These are phyloP conservation scores for Priceomyces medius DNA, from an alignment of 805 yeast species.

Conservation along the genomic window DNA sequence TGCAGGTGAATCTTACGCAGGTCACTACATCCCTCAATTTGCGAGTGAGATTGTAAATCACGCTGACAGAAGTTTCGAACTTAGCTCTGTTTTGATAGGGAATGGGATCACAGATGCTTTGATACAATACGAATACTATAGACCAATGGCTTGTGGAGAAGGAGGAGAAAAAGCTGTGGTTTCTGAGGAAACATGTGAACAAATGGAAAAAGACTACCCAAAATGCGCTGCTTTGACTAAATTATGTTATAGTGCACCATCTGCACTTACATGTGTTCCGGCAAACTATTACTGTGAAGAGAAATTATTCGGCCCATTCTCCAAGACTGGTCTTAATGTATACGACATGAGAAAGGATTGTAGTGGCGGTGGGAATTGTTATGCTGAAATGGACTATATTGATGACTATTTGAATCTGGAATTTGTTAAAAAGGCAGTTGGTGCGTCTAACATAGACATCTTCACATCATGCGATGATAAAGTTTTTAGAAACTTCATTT, in stretches of 20 bases:
- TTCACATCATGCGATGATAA: slow-evolving; percentile 49
- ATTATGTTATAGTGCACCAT: slow-evolving; percentile 31
- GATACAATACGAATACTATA: slow-evolving; percentile 38
- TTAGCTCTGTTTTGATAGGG: slow-evolving; percentile 42
- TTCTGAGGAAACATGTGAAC: slow-evolving; percentile 28
- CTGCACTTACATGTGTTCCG: slow-evolving; percentile 41
- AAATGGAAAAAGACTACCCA: slow-evolving; percentile 34
- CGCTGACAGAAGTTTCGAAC: slow-evolving; percentile 46
- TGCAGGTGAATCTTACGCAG: slow-evolving; percentile 93
- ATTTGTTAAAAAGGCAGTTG: slow-evolving; percentile 53
- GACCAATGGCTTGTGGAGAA: slow-evolving; percentile 48
- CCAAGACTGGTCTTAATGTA: slow-evolving; percentile 56
- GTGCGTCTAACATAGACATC: slow-evolving; percentile 51
- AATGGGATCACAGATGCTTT: slow-evolving; percentile 46
- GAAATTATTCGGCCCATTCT: slow-evolving; percentile 28
- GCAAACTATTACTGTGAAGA: slow-evolving; percentile 33
- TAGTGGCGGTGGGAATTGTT: slow-evolving; percentile 51
- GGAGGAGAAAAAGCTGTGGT: slow-evolving; percentile 43
- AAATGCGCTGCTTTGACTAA: slow-evolving; percentile 32
- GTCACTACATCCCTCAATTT: slow-evolving; percentile 90
- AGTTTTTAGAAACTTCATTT: slow-evolving; percentile 48
- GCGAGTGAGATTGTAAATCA: slow-evolving; percentile 77
- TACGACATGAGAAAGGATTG: slow-evolving; percentile 62
- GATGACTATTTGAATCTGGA: slow-evolving; percentile 54
- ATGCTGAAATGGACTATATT: slow-evolving; percentile 48